Base-by-base conservation (phyloP, 23 red algal species). In the Gracilaria domingensis region DNA sequence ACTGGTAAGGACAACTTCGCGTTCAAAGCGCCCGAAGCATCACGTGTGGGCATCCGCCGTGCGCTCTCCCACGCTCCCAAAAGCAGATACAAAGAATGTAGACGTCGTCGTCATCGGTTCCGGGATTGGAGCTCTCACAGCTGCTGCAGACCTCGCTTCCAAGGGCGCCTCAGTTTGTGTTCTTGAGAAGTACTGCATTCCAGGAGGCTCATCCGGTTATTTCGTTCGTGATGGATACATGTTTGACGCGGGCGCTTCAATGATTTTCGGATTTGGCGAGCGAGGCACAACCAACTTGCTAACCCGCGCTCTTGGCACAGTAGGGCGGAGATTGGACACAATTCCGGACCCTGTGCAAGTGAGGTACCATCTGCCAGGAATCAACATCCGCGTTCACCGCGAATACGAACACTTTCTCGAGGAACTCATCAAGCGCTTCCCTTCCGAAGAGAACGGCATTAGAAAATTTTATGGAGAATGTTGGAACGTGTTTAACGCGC, bases 211-310 rank as follows among this genome's bases (percentile, higher is more conserved):
- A 21, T 60, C 93, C 4, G 96, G 96, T 21, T 79, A 71, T 34
- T 98, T 95, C 60, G 44, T 28, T 39, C 89, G 89, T 34, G 81
- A 87, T 65, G 92, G 96, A 34, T 98, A 95, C 58, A 65, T 34
- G 13, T 98, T 98, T 69, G 96, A 98, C 38, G 96, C 95, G n/a
- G 96, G 96, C 9, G 96, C 96, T 53, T 95, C 93, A 75, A 98
- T 98, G 96, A 98, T 98, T 48, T 98, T 98, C 78, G 96, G 96
- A 1, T 88, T 98, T 28, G 96, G 96, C 20, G 45, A 70, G 14
- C 62, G 87, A 28, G 96, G 96, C 20, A 93, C 88, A 8, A 98
- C 96, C 12, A 98, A 98, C 85, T 49, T 95, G 62, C 67, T 98
- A 5, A 98, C 96, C 16, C 77, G 88, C 35, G 96, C 96, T 11